phyloP scores from a whole-genome alignment of 352 stramenopile species.

The Phytophthora fragariae region DNA sequence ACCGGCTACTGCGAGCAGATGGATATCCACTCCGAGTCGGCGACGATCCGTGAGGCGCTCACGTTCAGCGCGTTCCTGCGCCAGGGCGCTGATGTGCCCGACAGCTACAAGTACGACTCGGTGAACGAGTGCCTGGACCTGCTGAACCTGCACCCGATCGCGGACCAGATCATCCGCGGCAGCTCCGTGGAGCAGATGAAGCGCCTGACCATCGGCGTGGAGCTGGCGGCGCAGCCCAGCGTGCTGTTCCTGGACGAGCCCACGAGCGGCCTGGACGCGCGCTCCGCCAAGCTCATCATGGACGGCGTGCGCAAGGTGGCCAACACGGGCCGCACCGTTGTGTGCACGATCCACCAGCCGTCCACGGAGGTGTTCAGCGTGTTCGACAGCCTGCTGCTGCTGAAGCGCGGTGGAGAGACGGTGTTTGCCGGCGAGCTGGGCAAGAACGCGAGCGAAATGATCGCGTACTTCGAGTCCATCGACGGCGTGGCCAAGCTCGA shows the following conservation, averaged over 20 bases:
- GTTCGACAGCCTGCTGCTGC: conserved; percentile 7
- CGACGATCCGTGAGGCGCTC: conserved; percentile 43
- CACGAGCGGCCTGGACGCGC: conserved; percentile 65
- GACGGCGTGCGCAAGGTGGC: conserved; percentile 67
- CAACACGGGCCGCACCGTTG: conserved; percentile 63
- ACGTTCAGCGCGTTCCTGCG: conserved; percentile 42
- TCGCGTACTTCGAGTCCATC: conserved; percentile 12
- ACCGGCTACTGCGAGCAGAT: conserved; percentile 37
- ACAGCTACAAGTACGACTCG: conserved; percentile 39
- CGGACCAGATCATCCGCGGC: conserved; percentile 34
- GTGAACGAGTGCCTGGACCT: conserved; percentile 56
- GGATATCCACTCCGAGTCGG: conserved; percentile 18
- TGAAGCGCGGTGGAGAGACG: conserved; percentile 8
- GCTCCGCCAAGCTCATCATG: conserved; percentile 84
- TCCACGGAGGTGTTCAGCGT: conserved; percentile 25
- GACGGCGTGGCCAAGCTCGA: conserved; percentile 54
- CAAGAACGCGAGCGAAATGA: conserved; percentile 37
- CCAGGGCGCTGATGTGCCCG: conserved; percentile 45
- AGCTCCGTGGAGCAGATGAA: conserved; percentile 3
- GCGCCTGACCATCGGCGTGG: conserved; percentile 2
- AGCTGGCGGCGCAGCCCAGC: neutral
- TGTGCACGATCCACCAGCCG: conserved; percentile 95
- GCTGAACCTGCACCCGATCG: conserved; percentile 27
- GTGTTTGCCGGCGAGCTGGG: conserved; percentile 50
- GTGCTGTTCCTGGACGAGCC: conserved; percentile 70